These are phyloP conservation scores for Nemophila menziesii DNA, from an alignment of 257 asterid genomes.

Conservation along the genomic window DNA sequence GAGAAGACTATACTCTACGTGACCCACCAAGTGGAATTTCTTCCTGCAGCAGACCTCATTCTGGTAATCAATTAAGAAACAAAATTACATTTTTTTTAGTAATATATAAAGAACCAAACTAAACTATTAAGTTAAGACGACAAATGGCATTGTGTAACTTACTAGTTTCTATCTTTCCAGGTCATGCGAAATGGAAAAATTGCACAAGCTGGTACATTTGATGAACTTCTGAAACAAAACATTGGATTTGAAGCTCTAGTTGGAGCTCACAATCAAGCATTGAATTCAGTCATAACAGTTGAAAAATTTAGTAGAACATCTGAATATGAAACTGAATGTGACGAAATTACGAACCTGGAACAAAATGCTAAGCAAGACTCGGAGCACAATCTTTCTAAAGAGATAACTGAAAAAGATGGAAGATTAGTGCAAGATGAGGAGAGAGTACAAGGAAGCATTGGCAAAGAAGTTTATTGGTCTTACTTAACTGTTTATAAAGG, in stretches of 20 bases:
- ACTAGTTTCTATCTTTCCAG: constrained; percentile 20
- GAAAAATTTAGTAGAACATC: too few species aligned
- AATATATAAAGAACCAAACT: too few species aligned
- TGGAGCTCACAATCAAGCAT: constrained; percentile 78
- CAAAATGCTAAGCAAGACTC: constrained; percentile 29
- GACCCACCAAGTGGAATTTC: constrained; percentile 84
- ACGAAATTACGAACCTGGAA: constrained; percentile 26
- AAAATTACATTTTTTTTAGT: too few species aligned
- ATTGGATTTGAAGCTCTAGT: constrained; percentile 83
- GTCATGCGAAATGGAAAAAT: constrained; percentile 75
- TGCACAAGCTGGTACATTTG: constrained; percentile 68
- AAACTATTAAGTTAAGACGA: too few species aligned
- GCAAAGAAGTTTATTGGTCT: constrained; percentile 68
- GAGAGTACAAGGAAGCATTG: constrained; percentile 77
- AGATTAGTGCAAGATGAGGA: constrained; percentile 93
- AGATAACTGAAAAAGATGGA: constrained; percentile 26
- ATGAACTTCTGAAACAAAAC: constrained; percentile 53
- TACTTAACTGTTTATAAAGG: constrained; percentile 67
- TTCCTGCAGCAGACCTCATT: constrained; percentile 74
- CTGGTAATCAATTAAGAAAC: constrained; percentile 50
- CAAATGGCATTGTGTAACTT: too few species aligned
- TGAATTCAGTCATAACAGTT: constrained; percentile 43
- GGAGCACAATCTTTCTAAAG: too few species aligned
- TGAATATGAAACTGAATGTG: constrained; percentile 12
- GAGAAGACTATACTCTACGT: constrained; percentile 63